Base-by-base conservation (phyloP, 768 basidiomycete genomes). In the Mycena filopes region DNA sequence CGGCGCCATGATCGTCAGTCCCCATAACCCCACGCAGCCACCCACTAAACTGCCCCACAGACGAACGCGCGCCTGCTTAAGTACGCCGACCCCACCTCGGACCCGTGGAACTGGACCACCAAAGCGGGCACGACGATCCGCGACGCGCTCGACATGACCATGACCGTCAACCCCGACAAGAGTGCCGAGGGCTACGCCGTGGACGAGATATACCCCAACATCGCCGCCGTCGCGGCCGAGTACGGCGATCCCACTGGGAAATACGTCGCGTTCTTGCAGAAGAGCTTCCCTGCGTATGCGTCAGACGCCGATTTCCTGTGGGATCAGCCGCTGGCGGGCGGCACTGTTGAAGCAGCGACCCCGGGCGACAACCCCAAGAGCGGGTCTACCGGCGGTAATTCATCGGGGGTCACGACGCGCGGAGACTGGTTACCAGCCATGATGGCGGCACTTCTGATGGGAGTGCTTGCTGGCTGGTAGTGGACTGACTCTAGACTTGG, bases 171-270 rank as follows among this genome's bases (percentile, higher is more conserved):
- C 38, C 76, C 81, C 3, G 60, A 74, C 13, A 68, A 54, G 42
- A 73, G 70, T 28, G 71, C 71, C 2, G 83, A 84, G 63, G 74
- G 74, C 7, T 58, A 71, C 13, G 81, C 83, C 55, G 77, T 77
- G 31, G 74, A 73, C 1, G 87, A 89, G 71, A 78, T 90, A 8
- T 83, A 82, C 65, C 88, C 87, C 6, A 79, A 80, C 69, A 74
- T 91, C 59, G 89, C 87, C 2, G 84, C 85, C 26, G 83, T 88
- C 21, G 87, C 81, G 18, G 76, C 86, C 3, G 72, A 79, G 23
- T 89, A 88, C 68, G 89, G 90, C n/a, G 89, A 92, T 72, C 72
- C 85, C 3, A 73, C 82, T n/a, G 83, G 84, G 36, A 87, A 82
- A 71, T 90, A 90, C 70, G 78, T 82, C 2, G 59, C 73, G 12